Evolutionary conservation across 2,329 filamentous ascomycete genomes (phyloP).

Genomic region (Fusarium longipes): DNA sequence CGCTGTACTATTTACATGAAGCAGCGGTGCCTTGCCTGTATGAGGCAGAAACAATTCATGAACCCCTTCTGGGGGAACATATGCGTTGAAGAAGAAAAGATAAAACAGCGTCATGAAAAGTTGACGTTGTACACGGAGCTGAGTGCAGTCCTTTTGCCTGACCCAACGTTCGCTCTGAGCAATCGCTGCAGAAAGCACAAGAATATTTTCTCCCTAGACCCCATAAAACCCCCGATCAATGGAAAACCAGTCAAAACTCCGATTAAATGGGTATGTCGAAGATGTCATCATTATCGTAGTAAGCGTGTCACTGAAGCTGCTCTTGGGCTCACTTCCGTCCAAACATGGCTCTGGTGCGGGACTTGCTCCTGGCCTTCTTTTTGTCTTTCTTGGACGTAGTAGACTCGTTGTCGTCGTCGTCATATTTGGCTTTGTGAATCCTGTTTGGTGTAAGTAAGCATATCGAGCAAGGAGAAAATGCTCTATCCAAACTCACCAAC

Average conservation of each 20-base stretch:
- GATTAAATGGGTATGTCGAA: conserved; percentile 48
- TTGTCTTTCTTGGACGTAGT: conserved; percentile 59
- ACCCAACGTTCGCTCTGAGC: conserved; percentile 10
- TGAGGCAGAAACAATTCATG: conserved; percentile 16
- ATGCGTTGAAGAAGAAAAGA: conserved; percentile 32
- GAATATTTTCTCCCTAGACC: conserved; percentile 29
- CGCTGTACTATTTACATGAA: conserved; percentile 6
- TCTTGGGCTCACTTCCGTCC: conserved; percentile 54
- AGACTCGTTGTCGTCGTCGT: conserved; percentile 73
- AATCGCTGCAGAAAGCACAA: conserved; percentile 28
- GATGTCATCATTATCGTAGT: conserved; percentile 49
- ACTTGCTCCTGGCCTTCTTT: conserved; percentile 80
- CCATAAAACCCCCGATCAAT: conserved; percentile 35
- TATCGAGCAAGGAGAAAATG: not conserved
- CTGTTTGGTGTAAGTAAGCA: conserved; percentile 57
- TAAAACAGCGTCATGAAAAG: conserved; percentile 28
- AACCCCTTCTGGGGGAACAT: conserved; percentile 22
- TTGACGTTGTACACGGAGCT: conserved; percentile 17
- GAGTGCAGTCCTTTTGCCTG: conserved; percentile 12
- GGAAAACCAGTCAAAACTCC: conserved; percentile 50
- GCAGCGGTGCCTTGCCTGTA: conserved; percentile 12
- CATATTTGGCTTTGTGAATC: conserved; percentile 98
- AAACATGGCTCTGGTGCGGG: conserved; percentile 79
- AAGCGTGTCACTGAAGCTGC: conserved; percentile 30
- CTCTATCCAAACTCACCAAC: conserved; percentile 75